These are phyloP conservation scores for Colletotrichum aenigma DNA, from an alignment of 2,329 filamentous ascomycete genomes.

Conservation along the genomic window DNA sequence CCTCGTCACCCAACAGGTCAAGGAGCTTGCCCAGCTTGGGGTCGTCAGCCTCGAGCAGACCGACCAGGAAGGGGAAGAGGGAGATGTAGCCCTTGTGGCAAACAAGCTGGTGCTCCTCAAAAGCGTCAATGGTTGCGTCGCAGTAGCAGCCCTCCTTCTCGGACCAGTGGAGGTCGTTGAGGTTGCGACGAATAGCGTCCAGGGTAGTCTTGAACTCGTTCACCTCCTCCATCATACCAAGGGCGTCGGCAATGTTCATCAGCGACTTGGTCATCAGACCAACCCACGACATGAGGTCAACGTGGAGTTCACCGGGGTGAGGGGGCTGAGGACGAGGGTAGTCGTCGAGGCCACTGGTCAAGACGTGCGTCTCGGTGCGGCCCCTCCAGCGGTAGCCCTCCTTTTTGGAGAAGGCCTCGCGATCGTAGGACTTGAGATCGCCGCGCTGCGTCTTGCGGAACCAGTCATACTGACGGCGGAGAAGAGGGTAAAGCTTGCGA, in stretches of 20 bases:
- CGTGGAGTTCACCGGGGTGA: slow-evolving; percentile 93
- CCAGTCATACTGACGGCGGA: slow-evolving; percentile 92
- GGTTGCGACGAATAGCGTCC: slow-evolving; percentile 80
- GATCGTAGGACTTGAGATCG: slow-evolving; percentile 89
- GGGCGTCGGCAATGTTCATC: slow-evolving; percentile 74
- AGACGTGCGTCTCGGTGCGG: slow-evolving; percentile 81
- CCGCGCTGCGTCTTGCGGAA: slow-evolving; percentile 91
- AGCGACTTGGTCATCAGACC: slow-evolving; percentile 95
- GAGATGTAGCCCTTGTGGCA: slow-evolving; percentile 98
- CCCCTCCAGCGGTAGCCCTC: slow-evolving; percentile 97
- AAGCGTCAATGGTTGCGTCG: slow-evolving; percentile 93
- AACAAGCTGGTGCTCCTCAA: slow-evolving; percentile 85
- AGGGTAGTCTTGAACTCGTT: slow-evolving; percentile 74
- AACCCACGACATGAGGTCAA: slow-evolving; percentile 95
- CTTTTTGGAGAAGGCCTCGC: slow-evolving; percentile 83
- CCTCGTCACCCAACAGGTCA: slow-evolving; percentile 78
- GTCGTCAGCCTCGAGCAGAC: slow-evolving; percentile 76
- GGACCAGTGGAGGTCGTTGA: slow-evolving; percentile 94
- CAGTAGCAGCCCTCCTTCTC: slow-evolving; percentile 83
- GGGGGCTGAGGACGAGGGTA: slow-evolving; percentile 94
- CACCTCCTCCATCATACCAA: slow-evolving; percentile 79
- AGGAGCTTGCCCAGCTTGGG: slow-evolving; percentile 76
- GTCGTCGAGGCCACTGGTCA: slow-evolving; percentile 94
- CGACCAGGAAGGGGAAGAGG: slow-evolving; percentile 89
- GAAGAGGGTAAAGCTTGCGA: slow-evolving; percentile 79